A percentile compares a stretch with the other conserved stretches of the same genome.
phyloP scores from a whole-genome alignment of 352 stramenopile genomes.

The Phytophthora pini region DNA sequence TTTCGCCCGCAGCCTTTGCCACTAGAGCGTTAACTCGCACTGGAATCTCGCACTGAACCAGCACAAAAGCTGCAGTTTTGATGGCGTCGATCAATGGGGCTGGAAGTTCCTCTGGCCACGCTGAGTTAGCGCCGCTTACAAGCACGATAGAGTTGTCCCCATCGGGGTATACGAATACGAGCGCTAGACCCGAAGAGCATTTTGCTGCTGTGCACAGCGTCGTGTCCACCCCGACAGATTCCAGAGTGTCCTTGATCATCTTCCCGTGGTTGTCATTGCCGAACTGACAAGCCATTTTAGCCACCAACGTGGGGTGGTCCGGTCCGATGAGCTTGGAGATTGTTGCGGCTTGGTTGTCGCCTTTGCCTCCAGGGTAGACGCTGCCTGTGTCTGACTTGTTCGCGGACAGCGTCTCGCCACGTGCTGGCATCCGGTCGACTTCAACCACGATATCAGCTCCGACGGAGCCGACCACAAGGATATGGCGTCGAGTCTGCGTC shows the following conservation, averaged over 20 bases:
- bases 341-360: constrained; percentile 71
- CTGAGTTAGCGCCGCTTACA: constrained; percentile 68
- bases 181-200: constrained; percentile 65
- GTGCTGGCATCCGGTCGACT: constrained; percentile 1
- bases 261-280: no score
- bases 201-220: constrained; percentile 40
- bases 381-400: constrained; percentile 54
- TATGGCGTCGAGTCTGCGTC: constrained; percentile 4
- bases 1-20: constrained; percentile 33
- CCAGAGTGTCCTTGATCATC: constrained; percentile 14
- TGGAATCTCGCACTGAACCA: constrained; percentile 74
- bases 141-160: constrained; percentile 85
- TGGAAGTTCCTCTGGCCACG: constrained; percentile 54
- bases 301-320: constrained; percentile 17
- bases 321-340: constrained; percentile 44
- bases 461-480: no score
- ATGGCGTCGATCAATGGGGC: constrained; percentile 42
- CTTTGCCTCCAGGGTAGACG: constrained; percentile 73
- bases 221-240: constrained; percentile 41
- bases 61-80: constrained; percentile 48
- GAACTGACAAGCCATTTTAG: constrained; percentile 34
- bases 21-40: constrained; percentile 54
- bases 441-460: no score
- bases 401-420: constrained; percentile 61
- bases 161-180: constrained; percentile 75